Percentiles rank a stretch among this genome's conserved stretches.
Conservation (phyloP, 352 stramenopile species). For the Globisporangium apiculatum region DNA sequence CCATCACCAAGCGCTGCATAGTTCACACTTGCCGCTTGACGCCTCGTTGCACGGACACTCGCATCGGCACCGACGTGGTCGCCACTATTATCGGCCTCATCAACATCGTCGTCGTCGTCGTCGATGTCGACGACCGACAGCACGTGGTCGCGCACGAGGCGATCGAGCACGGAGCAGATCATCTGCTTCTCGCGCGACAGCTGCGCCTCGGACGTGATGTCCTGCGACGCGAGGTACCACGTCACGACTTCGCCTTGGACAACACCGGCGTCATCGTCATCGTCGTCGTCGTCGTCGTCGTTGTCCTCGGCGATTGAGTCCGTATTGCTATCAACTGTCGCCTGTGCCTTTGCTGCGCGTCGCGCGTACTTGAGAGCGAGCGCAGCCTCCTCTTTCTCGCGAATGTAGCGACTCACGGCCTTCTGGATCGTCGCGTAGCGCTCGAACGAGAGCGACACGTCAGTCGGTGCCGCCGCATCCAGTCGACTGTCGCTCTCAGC, state of each 20-base stretch:
- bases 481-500: no score
- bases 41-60: conserved; percentile 11
- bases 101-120: conserved; percentile 30
- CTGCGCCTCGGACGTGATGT: conserved; percentile 81
- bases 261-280: conserved; percentile 51
- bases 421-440: conserved; percentile 79
- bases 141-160: conserved; percentile 71
- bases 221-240: conserved; percentile 78
- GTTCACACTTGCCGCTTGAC: neutral
- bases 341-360: conserved; percentile 21
- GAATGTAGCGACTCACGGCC: conserved; percentile 68
- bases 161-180: conserved; percentile 80
- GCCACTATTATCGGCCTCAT: neutral
- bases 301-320: conserved; percentile 10
- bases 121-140: conserved; percentile 64
- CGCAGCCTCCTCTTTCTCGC: conserved; percentile 67
- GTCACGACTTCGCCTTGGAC: conserved; percentile 78
- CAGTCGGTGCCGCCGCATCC: conserved; percentile 9
- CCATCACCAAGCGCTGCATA: neutral
- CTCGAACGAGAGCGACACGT: conserved; percentile 70
- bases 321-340: conserved; percentile 1
- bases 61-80: conserved; percentile 42
- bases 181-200: conserved; percentile 72
- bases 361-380: conserved; percentile 41
- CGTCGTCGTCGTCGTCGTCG: conserved; percentile 38